Base-by-base conservation (phyloP, 495 filamentous ascomycete genomes). In the Glonium stellatum region DNA sequence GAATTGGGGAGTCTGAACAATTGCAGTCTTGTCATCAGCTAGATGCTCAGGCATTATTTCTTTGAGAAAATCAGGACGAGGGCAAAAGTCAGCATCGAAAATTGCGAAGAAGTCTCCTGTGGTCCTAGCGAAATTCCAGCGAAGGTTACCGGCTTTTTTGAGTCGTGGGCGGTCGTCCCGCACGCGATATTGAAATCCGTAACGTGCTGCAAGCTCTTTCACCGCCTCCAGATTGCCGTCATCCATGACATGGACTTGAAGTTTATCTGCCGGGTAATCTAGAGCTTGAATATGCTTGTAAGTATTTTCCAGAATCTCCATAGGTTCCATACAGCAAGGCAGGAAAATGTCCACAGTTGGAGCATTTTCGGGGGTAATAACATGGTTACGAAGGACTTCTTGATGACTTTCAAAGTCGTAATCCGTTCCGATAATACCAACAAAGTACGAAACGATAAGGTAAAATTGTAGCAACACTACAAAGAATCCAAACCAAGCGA, bases 51-150 rank as follows among this genome's bases (percentile, higher is more conserved):
- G 67, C 19, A 70, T 59, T 22, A 69, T 51, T 58, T 70, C 68
- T 3, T 58, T 25, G 8, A 70, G 60, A 46, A 70, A 70, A 34
- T 70, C 68, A 6, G 67, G 36, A 31, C 68, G 67, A 19, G 68
- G 68, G 50, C 68, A 70, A 58, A 70, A 70, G 53, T 70, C 68
- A 37, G 67, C 68, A 44, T 70, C 68, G 60, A 65, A 70, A 44
- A 70, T 69, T 35, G 56, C 58, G 57, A 70, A 70, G 27, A 70
- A 69, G 10, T 69, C 67, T 9, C 57, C 68, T 6, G 49, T 18
- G 12, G 68, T 69, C 18, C 63, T 61, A 8, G 60, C 54, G 47
- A 69, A 70, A n/a, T 68, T 54, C 57, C 59, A 67, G 35, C 68
- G 67, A 19, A 70, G 57, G 46, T 70, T 70, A 19, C 67, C 68